Evolutionary conservation across 805 yeast genomes (phyloP).

Genomic region (Blastobotrys terrestris): DNA sequence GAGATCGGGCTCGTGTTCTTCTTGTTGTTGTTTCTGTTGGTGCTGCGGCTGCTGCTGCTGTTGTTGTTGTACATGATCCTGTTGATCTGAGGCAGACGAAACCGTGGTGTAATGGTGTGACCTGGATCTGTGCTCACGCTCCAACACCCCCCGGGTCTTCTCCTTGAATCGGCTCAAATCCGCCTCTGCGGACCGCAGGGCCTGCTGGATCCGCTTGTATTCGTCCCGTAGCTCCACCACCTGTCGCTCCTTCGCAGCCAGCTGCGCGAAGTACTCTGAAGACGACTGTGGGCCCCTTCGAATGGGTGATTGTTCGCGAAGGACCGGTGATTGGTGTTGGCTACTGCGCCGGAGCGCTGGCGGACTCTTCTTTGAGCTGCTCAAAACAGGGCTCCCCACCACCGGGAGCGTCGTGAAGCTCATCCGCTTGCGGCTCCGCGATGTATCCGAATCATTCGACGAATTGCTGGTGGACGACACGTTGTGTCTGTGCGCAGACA

Average conservation of each 20-base stretch:
- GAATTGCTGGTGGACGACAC: background rate
- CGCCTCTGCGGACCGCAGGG: slow-evolving; percentile 32
- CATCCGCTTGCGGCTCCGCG: slow-evolving; percentile 11
- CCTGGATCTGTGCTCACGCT: background rate
- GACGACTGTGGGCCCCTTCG: background rate
- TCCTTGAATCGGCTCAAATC: slow-evolving; percentile 26
- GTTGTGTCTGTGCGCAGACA: background rate
- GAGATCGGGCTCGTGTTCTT: slow-evolving; percentile 24
- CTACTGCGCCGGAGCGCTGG: background rate
- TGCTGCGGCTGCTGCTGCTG: background rate
- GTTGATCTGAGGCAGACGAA: background rate
- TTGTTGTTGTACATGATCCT: background rate
- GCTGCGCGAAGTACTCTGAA: slow-evolving; percentile 26
- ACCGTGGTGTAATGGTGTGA: background rate
- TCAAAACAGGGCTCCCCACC: slow-evolving; percentile 6
- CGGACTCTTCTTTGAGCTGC: background rate
- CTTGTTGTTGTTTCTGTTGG: slow-evolving; percentile 11
- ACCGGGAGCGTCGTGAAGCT: slow-evolving; percentile 16
- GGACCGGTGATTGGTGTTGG: slow-evolving; percentile 1
- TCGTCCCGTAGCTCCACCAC: slow-evolving; percentile 33
- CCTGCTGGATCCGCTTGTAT: slow-evolving; percentile 23
- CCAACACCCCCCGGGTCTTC: background rate
- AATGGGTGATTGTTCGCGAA: background rate
- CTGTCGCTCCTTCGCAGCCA: slow-evolving; percentile 35
- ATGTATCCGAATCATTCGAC: background rate